Base-by-base conservation (phyloP, 2,329 filamentous ascomycete species). In the Corinectria fuckeliana region DNA sequence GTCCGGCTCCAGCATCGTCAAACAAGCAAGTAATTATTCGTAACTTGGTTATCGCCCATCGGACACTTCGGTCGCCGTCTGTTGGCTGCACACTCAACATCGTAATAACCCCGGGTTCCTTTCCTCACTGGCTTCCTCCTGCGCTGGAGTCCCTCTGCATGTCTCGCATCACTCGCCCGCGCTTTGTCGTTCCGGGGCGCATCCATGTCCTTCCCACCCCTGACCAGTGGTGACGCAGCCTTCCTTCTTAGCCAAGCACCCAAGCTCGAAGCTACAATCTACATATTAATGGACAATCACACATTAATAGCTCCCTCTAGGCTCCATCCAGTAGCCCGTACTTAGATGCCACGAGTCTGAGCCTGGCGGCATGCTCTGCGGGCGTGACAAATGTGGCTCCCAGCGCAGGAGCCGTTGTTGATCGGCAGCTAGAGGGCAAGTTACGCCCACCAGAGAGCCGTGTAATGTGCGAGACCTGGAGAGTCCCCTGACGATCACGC, bases 131-230 rank as follows among this genome's bases (percentile, higher is more conserved):
- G n/a, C n/a, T 14, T 30, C 9, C 28, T 30, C 32, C 25, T 50
- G 54, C 48, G 48, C 6, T 30, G 28, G 56, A 60, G 39, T 50
- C 50, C 49, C 56, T 56, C 50, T 53, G 51, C 56, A 67, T 69
- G 66, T 69, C 66, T 67, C 58, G 66, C 66, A 67, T 69, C 66
- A 67, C n/a, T 36, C 7, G 32, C 36, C 56, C 62, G 52, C 50
- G 49, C 54, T 58, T 41, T 18, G 18, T 16, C 50, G 42, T 41
- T 62, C 62, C 30, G 44, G 56, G 61, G 60, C 49, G 18, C 34
- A 56, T 59, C 66, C 66, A 64, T 68, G 66, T 58, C 66, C 59
- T 52, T 20, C 16, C 36, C 36, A 30, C n/a, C 42, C 42, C 28
- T 26, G 49, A 18, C 25, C 49, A 51, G 42, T 28, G 42, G 42